Evolutionary conservation across 345 rosid genomes (phyloP), one percentile per base, ranked within the genome.

Genomic region (Hibiscus syriacus): DNA sequence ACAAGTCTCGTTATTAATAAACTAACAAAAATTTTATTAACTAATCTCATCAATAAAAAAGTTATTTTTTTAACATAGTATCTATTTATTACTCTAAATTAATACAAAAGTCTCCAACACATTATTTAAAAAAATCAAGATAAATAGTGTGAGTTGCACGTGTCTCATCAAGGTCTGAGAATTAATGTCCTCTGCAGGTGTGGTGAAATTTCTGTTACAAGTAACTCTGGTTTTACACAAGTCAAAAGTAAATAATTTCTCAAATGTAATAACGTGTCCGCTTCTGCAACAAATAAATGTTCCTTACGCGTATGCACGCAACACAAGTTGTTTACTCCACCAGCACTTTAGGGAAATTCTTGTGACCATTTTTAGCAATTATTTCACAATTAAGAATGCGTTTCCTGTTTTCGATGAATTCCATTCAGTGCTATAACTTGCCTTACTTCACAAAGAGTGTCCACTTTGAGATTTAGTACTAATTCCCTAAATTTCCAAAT

Each of bases 331-430:
- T 70, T 64, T 14, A 71, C 39, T 72, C 57, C 66, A 20, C 54
- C 39, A 49, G 66, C 65, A 52, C 68, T 66, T 43, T 64, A n/a
- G 36, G 80, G 74, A 55, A 81, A 72, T 74, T 75, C 82, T 78
- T 72, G 69, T 20, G 74, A 77, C 74, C 66, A 66, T 80, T 71
- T 79, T 60, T 64, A 73, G 84, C 76, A 10, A 80, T 82, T 78
- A 72, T 72, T 75, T 36, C 1, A 29, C 41, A 45, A 70, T 61
- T 36, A 62, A 58, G 64, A 43, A 38, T 8, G 9, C 11, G 38
- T 14, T 78, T 69, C 38, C 79, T 69, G 68, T 45, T 71, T 60
- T 30, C 67, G 68, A 63, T 63, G 55, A 76, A 79, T 52, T 73
- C 74, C 69, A 46, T 64, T 66, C 3, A 7, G n/a, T 12, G 60